phyloP scores from a whole-genome alignment of 2,329 filamentous ascomycete species.

The Hymenoscyphus albidus region DNA sequence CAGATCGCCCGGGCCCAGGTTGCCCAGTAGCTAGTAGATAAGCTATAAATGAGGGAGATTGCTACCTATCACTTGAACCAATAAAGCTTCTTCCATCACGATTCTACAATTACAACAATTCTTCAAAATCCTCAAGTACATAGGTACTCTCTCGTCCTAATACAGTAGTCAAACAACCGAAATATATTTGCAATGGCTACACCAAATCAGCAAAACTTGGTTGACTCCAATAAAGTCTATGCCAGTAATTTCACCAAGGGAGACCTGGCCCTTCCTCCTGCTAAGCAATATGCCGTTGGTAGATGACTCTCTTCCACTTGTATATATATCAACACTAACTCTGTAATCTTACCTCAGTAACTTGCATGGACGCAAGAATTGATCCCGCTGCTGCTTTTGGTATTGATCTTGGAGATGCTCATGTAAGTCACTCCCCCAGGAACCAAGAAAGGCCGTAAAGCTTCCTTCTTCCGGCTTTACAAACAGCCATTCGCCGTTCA shows the following conservation, averaged over 20 bases:
- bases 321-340: background rate
- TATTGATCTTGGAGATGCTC: slow-evolving; percentile 70
- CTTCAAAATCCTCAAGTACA: background rate
- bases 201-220: slow-evolving; percentile 50
- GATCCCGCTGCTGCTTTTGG: slow-evolving; percentile 66
- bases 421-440: slow-evolving; percentile 37
- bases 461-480: background rate
- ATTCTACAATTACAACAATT: background rate
- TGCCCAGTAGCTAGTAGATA: background rate
- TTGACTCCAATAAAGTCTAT: slow-evolving; percentile 55
- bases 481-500: background rate
- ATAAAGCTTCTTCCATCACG: background rate
- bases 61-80: background rate
- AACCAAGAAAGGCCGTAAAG: background rate
- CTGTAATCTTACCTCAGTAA: slow-evolving; percentile 43
- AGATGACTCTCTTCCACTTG: slow-evolving; percentile 29
- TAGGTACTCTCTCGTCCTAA: background rate
- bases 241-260: slow-evolving; percentile 60
- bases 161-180: background rate
- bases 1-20: background rate
- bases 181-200: slow-evolving; percentile 12
- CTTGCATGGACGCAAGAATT: slow-evolving; percentile 78
- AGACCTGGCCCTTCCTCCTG: slow-evolving; percentile 62
- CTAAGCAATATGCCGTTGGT: slow-evolving; percentile 64
- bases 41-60: background rate